A percentile compares a stretch with the other conserved stretches of the same genome.
phyloP scores from a whole-genome alignment of 2,329 filamentous ascomycete species.

The Chaetomiaceae sp. region DNA sequence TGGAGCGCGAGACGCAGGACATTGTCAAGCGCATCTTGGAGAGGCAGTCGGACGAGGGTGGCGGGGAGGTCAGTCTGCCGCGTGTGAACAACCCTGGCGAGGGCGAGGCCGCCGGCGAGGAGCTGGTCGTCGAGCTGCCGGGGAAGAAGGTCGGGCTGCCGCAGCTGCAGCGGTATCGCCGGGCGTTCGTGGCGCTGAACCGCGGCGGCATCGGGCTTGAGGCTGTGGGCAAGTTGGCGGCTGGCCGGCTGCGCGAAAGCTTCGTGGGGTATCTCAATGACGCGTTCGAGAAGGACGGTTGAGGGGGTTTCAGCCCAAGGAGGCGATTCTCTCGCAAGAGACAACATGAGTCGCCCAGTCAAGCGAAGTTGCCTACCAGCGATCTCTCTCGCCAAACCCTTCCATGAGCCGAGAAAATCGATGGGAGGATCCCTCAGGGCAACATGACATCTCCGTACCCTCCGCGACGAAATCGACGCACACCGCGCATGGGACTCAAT shows the following conservation, averaged over 20 bases:
- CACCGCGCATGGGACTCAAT: too few species aligned
- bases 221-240: slow-evolving; percentile 48
- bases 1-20: slow-evolving; percentile 74
- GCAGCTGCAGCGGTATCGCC: slow-evolving; percentile 69
- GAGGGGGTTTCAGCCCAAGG: too few species aligned
- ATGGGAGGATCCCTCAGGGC: too few species aligned
- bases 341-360: too few species aligned
- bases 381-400: too few species aligned
- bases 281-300: slow-evolving; percentile 53
- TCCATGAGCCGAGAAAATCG: too few species aligned
- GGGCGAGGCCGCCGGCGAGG: slow-evolving; percentile 35
- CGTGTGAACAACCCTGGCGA: slow-evolving; percentile 17
- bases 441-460: too few species aligned
- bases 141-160: slow-evolving; percentile 62
- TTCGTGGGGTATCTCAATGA: slow-evolving; percentile 66
- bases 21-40: slow-evolving; percentile 66
- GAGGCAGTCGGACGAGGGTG: slow-evolving; percentile 60
- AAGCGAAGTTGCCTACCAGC: too few species aligned
- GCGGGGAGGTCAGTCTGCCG: slow-evolving; percentile 45
- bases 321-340: too few species aligned
- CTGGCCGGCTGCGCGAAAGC: slow-evolving; percentile 52
- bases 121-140: slow-evolving; percentile 60
- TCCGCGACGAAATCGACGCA: too few species aligned
- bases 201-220: slow-evolving; percentile 61
- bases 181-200: slow-evolving; percentile 74